Percentiles rank a stretch among this genome's conserved stretches.
phyloP scores from a whole-genome alignment of 192 early-diverging fungal genomes.

The Coemansia sp. region DNA sequence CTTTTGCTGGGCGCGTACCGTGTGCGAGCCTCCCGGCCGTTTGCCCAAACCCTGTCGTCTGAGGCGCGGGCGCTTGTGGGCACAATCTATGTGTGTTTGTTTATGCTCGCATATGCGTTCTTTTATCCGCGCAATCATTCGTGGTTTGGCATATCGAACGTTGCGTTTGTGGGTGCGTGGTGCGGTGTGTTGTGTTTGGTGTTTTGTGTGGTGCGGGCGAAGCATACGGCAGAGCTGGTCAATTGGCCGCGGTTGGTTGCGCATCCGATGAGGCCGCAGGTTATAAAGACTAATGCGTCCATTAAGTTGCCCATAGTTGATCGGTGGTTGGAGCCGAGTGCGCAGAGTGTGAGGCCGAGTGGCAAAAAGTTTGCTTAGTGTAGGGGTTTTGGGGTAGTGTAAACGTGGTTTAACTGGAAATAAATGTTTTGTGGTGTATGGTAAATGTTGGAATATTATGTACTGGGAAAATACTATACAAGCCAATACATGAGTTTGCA shows the following conservation, averaged over 20 bases:
- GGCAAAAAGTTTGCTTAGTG: slow-evolving; percentile 35
- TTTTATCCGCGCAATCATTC: slow-evolving; percentile 50
- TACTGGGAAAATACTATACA: too few relatives aligned
- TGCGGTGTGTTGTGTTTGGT: slow-evolving; percentile 34
- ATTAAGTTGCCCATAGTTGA: slow-evolving; percentile 39
- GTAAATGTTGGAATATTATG: too few relatives aligned
- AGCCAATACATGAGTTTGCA: too few relatives aligned
- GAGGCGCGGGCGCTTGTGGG: slow-evolving; percentile 60
- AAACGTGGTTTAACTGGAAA: too few relatives aligned
- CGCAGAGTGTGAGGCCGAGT: slow-evolving; percentile 27
- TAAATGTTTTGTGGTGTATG: too few relatives aligned
- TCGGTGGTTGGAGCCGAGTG: slow-evolving; percentile 12
- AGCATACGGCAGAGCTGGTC: slow-evolving; percentile 52
- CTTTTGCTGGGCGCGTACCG: slow-evolving; percentile 75
- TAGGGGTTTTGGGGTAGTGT: too few relatives aligned
- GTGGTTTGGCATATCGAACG: slow-evolving; percentile 41
- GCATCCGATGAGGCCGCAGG: slow-evolving; percentile 40
- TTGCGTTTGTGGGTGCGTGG: slow-evolving; percentile 45
- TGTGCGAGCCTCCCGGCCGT: slow-evolving; percentile 54
- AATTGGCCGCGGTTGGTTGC: slow-evolving; percentile 54
- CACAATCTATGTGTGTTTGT: slow-evolving; percentile 45
- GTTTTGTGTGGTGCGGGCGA: slow-evolving; percentile 27
- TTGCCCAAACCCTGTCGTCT: slow-evolving; percentile 56
- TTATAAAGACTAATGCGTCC: slow-evolving; percentile 38
- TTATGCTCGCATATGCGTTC: slow-evolving; percentile 57